Percentiles rank a stretch among this genome's conserved stretches.
Evolutionary conservation across 495 filamentous ascomycete species (phyloP).

Genomic region (Cercophora scortea): DNA sequence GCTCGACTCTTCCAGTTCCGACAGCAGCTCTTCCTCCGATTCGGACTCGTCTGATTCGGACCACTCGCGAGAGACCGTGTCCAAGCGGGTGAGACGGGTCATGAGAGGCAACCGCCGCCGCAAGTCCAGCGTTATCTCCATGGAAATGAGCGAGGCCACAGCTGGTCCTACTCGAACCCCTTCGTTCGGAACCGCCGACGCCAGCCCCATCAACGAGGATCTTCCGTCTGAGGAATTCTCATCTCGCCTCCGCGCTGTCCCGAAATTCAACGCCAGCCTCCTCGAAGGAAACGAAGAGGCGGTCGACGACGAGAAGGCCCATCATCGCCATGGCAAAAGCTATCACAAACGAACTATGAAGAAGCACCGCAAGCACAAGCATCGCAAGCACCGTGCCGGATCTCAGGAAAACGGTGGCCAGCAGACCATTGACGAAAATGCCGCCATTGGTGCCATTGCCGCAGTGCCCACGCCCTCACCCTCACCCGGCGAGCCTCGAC

Average conservation of each 20-base stretch:
- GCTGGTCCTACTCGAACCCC: conserved; percentile 23
- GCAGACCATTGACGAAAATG: conserved; percentile 26
- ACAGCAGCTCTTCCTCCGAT: conserved; percentile 41
- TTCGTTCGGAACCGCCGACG: conserved; percentile 27
- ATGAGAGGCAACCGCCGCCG: conserved; percentile 56
- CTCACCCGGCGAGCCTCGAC: conserved; percentile 27
- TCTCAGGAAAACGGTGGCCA: conserved; percentile 16
- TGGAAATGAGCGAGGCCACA: conserved; percentile 39
- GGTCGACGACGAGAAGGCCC: conserved; percentile 28
- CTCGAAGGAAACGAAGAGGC: conserved; percentile 25
- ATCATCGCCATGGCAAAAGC: conserved; percentile 19
- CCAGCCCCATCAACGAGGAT: conserved; percentile 22
- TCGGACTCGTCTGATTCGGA: conserved; percentile 56
- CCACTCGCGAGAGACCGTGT: conserved; percentile 60
- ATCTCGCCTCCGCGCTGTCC: conserved; percentile 13
- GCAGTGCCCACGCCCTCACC: not conserved
- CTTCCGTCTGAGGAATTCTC: conserved; percentile 23
- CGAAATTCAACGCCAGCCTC: not conserved
- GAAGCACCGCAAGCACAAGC: conserved; percentile 30
- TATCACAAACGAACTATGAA: conserved; percentile 20
- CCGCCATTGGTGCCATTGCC: conserved; percentile 8
- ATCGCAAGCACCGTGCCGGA: conserved; percentile 11
- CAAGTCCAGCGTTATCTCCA: conserved; percentile 66
- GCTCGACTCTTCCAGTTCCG: conserved; percentile 61
- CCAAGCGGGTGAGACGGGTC: conserved; percentile 63